Evolutionary conservation across 1,284 basidiomycete genomes (phyloP).

Genomic region (Puccinia triticina): DNA sequence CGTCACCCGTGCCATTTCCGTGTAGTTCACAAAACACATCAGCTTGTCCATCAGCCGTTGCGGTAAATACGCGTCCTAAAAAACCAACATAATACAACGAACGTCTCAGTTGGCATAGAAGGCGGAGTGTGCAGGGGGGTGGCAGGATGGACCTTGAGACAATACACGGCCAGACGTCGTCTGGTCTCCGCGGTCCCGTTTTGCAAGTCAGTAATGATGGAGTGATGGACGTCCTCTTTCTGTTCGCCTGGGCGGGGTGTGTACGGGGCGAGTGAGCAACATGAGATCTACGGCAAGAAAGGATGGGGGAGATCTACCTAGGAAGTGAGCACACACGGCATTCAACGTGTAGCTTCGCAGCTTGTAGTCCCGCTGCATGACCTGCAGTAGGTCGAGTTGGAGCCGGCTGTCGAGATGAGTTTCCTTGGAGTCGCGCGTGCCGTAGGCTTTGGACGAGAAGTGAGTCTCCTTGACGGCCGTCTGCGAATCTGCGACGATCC

Average conservation of each 20-base stretch:
- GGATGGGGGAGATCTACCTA: conserved; percentile 62
- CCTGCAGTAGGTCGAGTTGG: conserved; percentile 88
- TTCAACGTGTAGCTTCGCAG: conserved; percentile 92
- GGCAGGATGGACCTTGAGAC: conserved; percentile 73
- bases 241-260: conserved; percentile 69
- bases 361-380: conserved; percentile 96
- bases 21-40: conserved; percentile 96
- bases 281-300: not conserved
- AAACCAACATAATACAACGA: not conserved
- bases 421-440: conserved; percentile 90
- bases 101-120: not conserved
- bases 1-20: conserved; percentile 92
- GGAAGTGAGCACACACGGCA: conserved; percentile 90
- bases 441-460: conserved; percentile 93
- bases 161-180: conserved; percentile 87
- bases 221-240: conserved; percentile 95
- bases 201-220: conserved; percentile 92
- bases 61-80: conserved; percentile 89
- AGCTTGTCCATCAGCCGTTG: conserved; percentile 91
- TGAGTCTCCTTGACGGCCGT: conserved; percentile 85
- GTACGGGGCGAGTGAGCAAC: not conserved
- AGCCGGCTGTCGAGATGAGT: conserved; percentile 83
- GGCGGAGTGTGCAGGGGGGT: not conserved
- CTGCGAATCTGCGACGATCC: conserved; percentile 66
- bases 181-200: conserved; percentile 89